Percentiles rank a stretch among this genome's conserved stretches.
phyloP scores from a whole-genome alignment of 495 filamentous ascomycete species.

The Podospora appendiculata region DNA sequence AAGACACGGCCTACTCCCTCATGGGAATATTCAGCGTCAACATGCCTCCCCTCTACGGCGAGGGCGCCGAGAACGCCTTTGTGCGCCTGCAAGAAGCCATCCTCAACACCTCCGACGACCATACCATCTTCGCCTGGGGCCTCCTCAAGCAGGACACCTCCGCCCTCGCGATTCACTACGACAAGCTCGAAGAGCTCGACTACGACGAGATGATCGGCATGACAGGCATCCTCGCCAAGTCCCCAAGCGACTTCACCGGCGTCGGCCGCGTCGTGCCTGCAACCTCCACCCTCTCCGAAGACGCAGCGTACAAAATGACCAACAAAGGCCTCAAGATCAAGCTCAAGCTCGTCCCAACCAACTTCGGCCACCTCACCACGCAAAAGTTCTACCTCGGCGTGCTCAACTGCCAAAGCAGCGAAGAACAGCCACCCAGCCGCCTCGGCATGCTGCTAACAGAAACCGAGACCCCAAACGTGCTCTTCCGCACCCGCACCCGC shows the following conservation, averaged over 20 bases:
- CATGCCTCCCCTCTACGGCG: slow-evolving; percentile 29
- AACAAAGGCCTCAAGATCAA: slow-evolving; percentile 19
- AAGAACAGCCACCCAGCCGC: slow-evolving; percentile 6
- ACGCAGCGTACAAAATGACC: slow-evolving; percentile 13
- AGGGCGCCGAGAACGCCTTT: slow-evolving; percentile 26
- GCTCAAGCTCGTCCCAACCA: slow-evolving; percentile 5
- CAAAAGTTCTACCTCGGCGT: slow-evolving; percentile 11
- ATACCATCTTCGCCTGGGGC: slow-evolving; percentile 22
- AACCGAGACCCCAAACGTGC: slow-evolving; percentile 10
- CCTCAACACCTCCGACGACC: slow-evolving; percentile 18
- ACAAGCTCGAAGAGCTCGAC: slow-evolving; percentile 1
- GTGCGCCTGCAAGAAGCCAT: slow-evolving; percentile 25
- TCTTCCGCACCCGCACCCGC: slow-evolving; percentile 12
- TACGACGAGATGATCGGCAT: slow-evolving; percentile 9
- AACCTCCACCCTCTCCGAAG: not conserved
- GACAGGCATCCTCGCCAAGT: slow-evolving; percentile 5
- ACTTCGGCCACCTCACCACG: not conserved
- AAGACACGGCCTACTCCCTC: slow-evolving; percentile 32
- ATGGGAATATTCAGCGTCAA: slow-evolving; percentile 27
- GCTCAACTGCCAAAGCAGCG: slow-evolving; percentile 9
- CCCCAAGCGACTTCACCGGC: slow-evolving; percentile 13
- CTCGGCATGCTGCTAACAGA: slow-evolving; percentile 13
- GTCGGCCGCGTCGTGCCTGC: slow-evolving; percentile 8
- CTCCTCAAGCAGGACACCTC: not conserved
- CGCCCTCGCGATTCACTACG: not conserved